Conservation (phyloP, 768 basidiomycete species). For the Basidioascus undulatus region DNA sequence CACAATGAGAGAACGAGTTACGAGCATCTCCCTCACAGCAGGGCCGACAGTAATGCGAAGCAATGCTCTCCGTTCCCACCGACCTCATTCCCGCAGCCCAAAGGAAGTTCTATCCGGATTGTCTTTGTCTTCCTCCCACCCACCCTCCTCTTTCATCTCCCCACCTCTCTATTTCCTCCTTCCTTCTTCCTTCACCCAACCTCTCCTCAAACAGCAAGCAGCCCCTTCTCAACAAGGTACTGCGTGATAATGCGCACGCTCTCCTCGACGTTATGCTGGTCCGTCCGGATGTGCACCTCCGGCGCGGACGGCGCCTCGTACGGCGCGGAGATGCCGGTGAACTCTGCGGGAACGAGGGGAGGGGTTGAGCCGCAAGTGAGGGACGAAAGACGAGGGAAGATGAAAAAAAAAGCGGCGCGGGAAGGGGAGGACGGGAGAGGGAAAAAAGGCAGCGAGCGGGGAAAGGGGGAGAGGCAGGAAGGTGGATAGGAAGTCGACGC, state of each 20-base stretch:
- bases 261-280: slow-evolving; percentile 47
- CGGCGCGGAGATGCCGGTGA: slow-evolving; percentile 91
- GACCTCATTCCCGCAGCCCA: too few species aligned
- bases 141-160: too few species aligned
- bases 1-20: too few species aligned
- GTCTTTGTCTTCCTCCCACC: too few species aligned
- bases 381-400: neutral
- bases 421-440: neutral
- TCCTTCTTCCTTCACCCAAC: too few species aligned
- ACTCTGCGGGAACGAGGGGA: slow-evolving; percentile 33
- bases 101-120: too few species aligned
- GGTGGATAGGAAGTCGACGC: slow-evolving; percentile 7
- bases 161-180: too few species aligned
- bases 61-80: too few species aligned
- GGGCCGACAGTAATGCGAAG: too few species aligned
- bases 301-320: slow-evolving; percentile 70
- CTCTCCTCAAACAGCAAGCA: slow-evolving; percentile 11
- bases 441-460: neutral
- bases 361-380: neutral
- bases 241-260: slow-evolving; percentile 54
- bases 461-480: neutral
- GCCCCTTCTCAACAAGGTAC: slow-evolving; percentile 44
- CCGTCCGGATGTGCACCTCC: slow-evolving; percentile 80
- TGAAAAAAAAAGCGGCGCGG: neutral
- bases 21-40: too few species aligned